phyloP scores from a whole-genome alignment of 208 protist species.

The Entamoeba dispar region DNA sequence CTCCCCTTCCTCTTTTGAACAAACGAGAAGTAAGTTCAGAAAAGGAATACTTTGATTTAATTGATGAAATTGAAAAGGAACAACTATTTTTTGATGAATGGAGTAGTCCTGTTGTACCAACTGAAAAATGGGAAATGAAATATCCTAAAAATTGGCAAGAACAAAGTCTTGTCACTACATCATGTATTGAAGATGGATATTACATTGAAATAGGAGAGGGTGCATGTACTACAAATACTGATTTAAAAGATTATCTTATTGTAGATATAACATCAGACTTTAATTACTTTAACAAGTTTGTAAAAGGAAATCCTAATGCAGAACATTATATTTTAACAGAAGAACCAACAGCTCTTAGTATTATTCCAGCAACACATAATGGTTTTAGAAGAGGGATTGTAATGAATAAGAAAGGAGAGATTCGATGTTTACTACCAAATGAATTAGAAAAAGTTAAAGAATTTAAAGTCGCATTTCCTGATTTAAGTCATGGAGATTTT shows the following conservation, averaged over 20 bases:
- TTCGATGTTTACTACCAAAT: background rate
- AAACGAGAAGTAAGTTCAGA: background rate
- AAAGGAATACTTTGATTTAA: background rate
- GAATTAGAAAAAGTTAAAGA: background rate
- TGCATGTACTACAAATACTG: background rate
- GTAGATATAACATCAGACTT: background rate
- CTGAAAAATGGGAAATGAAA: background rate
- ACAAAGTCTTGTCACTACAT: background rate
- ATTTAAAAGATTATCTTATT: background rate
- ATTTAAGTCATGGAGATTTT: background rate
- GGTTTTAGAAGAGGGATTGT: background rate
- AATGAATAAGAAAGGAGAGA: background rate
- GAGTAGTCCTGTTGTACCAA: background rate
- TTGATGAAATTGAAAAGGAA: background rate
- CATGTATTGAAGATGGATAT: background rate
- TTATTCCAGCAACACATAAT: background rate
- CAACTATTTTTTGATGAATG: background rate
- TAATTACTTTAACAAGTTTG: background rate
- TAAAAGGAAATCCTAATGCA: background rate
- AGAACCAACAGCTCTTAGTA: background rate
- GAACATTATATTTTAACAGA: background rate
- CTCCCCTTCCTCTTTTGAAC: background rate
- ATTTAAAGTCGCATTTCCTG: background rate
- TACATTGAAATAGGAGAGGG: background rate
- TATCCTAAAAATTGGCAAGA: background rate